Conservation (phyloP, 2,329 filamentous ascomycete species). For the Neobulgaria alba region DNA sequence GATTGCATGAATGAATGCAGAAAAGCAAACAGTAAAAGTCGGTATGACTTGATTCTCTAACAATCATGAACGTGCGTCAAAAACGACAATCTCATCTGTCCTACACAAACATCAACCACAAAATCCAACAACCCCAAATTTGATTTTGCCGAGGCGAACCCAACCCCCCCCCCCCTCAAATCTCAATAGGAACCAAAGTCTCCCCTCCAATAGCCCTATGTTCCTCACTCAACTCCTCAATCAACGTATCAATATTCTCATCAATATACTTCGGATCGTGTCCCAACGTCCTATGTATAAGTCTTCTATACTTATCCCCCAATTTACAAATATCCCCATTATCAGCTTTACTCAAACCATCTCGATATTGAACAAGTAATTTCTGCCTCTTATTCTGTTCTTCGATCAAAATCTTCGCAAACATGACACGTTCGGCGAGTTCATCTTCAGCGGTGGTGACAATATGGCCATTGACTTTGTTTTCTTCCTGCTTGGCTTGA, state of each 20-base stretch:
- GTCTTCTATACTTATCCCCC: conserved; percentile 58
- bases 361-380: conserved; percentile 59
- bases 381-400: conserved; percentile 43
- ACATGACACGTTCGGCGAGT: conserved; percentile 43
- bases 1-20: background rate
- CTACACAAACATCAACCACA: background rate
- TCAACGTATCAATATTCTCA: conserved; percentile 21
- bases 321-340: conserved; percentile 62
- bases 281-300: conserved; percentile 16
- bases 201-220: conserved; percentile 2
- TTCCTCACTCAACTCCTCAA: conserved; percentile 22
- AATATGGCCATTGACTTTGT: conserved; percentile 39
- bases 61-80: background rate
- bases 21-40: background rate
- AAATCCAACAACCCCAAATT: background rate
- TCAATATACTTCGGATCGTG: conserved; percentile 42
- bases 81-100: background rate
- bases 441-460: conserved; percentile 35
- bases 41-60: background rate
- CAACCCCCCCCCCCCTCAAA: background rate
- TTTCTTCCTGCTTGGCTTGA: conserved; percentile 37
- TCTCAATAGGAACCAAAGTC: background rate
- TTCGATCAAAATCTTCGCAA: conserved; percentile 48
- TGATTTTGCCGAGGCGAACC: background rate
- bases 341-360: conserved; percentile 59